phyloP scores from a whole-genome alignment of 176 grass and related monocot species.

The Tillandsia leiboldiana region DNA sequence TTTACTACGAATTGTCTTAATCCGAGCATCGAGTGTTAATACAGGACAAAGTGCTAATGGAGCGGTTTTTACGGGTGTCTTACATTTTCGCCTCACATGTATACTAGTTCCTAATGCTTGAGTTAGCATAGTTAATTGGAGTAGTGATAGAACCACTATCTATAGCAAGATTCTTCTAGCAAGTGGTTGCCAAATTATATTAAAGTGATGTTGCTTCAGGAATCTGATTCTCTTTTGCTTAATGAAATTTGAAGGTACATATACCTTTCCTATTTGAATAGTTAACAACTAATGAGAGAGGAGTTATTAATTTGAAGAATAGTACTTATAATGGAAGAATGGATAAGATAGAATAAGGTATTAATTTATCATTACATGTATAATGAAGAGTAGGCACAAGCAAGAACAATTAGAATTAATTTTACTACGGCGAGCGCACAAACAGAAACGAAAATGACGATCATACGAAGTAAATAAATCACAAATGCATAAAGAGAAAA shows the following conservation, averaged over 20 bases:
- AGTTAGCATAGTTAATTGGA: background rate
- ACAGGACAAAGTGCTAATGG: too few species aligned
- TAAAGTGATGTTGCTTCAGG: conserved; percentile 19
- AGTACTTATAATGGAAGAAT: background rate
- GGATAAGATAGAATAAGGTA: background rate
- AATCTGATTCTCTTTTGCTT: conserved; percentile 31
- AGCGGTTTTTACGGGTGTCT: too few species aligned
- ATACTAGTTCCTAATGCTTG: background rate
- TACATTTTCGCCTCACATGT: too few species aligned
- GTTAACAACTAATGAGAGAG: conserved; percentile 14
- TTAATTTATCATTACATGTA: too few species aligned
- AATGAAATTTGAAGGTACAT: conserved; percentile 14
- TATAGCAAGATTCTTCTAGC: conserved; percentile 19
- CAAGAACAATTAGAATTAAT: too few species aligned
- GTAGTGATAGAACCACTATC: background rate
- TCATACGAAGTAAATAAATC: too few species aligned
- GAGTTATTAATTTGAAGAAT: conserved; percentile 15
- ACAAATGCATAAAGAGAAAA: too few species aligned
- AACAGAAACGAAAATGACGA: too few species aligned
- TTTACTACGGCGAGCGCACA: too few species aligned
- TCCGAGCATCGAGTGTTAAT: too few species aligned
- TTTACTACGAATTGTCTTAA: too few species aligned
- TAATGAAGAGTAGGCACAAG: too few species aligned
- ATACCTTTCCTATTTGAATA: conserved; percentile 27
- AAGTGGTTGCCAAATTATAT: conserved; percentile 26